Evolutionary conservation across 108 stramenopile genomes (phyloP), one percentile per base, ranked within the genome.

Genomic region (Discostella pseudostelligera): DNA sequence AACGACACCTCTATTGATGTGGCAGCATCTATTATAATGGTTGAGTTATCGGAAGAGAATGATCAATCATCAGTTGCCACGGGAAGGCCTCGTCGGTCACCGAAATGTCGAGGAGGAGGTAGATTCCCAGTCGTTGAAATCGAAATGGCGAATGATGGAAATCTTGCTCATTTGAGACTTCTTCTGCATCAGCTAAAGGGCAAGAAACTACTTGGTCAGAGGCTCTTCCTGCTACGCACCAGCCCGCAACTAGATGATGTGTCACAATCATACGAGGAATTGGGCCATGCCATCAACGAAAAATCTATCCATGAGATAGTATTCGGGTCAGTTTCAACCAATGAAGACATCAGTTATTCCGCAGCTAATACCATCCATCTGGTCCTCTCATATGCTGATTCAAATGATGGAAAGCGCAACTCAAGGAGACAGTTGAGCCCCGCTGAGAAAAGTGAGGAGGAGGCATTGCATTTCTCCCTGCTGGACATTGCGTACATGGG

Each of bases 111-210:
- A 53, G 62, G 68, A 39, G 13, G 54, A 47, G 66, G 59, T 17
- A 43, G 37, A 1, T 70, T 70, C 21, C 45, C 56, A 25, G 42
- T 36, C 22, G 66, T 73, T 24, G 49, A 67, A 2, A 8, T 79
- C 3, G 43, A 64, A 39, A 60, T 79, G 47, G 49, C 73, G n/a
- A 26, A 35, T 4, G 67, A 79, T 28, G 65, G 62, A 13, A 79
- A 79, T 65, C 35, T 79, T 35, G 78, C 78, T 42, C 72, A 70
- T 39, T 39, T 74, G 14, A 32, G 78, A 28, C 69, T 79, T n/a
- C 68, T 69, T 12, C 45, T 79, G 16, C 51, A 74, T 21, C 59
- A 74, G 39, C 28, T 46, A n/a, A 74, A 44, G 17, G 36, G 65
- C 14, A 70, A 70, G 53, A 62, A 45, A 25, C 37, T 74, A 29